Conservation (phyloP, 116 monocot species). For the Iris pallida region DNA sequence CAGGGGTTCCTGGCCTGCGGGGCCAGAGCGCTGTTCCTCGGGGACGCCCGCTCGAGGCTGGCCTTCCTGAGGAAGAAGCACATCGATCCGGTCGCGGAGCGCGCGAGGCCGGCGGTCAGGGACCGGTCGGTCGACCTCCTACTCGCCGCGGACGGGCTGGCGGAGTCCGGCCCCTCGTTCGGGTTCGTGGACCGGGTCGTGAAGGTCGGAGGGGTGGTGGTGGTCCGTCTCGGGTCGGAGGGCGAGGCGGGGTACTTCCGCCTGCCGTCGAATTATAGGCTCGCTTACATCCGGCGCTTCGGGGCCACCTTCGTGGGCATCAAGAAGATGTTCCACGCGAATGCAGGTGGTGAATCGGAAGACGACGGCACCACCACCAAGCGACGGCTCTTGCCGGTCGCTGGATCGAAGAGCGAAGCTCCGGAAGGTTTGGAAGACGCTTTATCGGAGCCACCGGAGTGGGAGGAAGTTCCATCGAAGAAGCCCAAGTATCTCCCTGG, state of each 20-base stretch:
- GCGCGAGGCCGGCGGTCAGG: not conserved
- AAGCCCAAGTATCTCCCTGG: no score
- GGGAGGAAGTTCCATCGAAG: no score
- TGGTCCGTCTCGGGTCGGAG: conserved; percentile 19
- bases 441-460: no score
- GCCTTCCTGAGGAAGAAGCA: conserved; percentile 21
- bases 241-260: not conserved
- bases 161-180: not conserved
- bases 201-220: conserved; percentile 35
- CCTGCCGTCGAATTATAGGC: conserved; percentile 36
- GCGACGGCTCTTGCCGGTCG: no score
- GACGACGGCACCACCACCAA: no score
- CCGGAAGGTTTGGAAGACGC: no score
- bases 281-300: conserved; percentile 33
- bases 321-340: conserved; percentile 29
- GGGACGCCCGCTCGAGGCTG: conserved; percentile 7
- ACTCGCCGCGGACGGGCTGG: conserved; percentile 20
- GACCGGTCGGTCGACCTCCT: conserved; percentile 25
- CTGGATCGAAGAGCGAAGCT: no score
- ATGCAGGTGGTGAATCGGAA: no score
- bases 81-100: conserved; percentile 14
- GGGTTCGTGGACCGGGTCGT: conserved; percentile 23
- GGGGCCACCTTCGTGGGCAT: conserved; percentile 37
- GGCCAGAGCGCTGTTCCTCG: conserved; percentile 22
- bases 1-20: conserved; percentile 23